These are phyloP conservation scores for Stephania japonica DNA, from an alignment of 164 flowering plant species.

Conservation along the genomic window DNA sequence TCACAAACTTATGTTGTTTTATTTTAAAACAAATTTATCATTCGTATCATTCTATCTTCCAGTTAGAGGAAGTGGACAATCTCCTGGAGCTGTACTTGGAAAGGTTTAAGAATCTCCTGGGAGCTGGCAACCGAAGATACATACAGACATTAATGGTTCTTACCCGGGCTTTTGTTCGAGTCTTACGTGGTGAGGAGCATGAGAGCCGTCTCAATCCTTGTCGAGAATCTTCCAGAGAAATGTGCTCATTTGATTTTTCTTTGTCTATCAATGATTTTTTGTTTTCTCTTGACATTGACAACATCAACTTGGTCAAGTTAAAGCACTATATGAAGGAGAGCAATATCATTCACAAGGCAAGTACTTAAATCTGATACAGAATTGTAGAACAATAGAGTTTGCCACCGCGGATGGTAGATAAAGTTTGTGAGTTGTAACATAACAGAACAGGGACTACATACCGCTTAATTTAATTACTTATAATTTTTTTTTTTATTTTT, in stretches of 20 bases:
- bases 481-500: background rate
- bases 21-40: background rate
- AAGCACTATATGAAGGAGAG: slow-evolving; percentile 70
- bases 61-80: slow-evolving; percentile 65
- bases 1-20: background rate
- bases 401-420: background rate
- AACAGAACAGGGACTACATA: background rate
- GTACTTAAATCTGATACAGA: slow-evolving; percentile 2
- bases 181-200: slow-evolving; percentile 29
- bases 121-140: slow-evolving; percentile 89
- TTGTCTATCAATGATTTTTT: slow-evolving; percentile 86
- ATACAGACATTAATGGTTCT: slow-evolving; percentile 80
- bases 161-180: slow-evolving; percentile 53
- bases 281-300: slow-evolving; percentile 79
- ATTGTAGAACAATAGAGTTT: background rate
- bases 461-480: background rate
- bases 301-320: slow-evolving; percentile 86
- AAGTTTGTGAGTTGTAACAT: background rate
- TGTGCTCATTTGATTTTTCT: slow-evolving; percentile 29
- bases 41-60: slow-evolving; percentile 16
- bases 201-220: slow-evolving; percentile 12
- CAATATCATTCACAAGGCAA: slow-evolving; percentile 86
- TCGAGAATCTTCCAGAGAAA: slow-evolving; percentile 21
- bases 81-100: slow-evolving; percentile 49
- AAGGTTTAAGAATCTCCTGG: slow-evolving; percentile 66